Evolutionary conservation across 2,329 filamentous ascomycete species (phyloP), one percentile per base, ranked within the genome.

Genomic region (Atkinsonella hypoxylon): DNA sequence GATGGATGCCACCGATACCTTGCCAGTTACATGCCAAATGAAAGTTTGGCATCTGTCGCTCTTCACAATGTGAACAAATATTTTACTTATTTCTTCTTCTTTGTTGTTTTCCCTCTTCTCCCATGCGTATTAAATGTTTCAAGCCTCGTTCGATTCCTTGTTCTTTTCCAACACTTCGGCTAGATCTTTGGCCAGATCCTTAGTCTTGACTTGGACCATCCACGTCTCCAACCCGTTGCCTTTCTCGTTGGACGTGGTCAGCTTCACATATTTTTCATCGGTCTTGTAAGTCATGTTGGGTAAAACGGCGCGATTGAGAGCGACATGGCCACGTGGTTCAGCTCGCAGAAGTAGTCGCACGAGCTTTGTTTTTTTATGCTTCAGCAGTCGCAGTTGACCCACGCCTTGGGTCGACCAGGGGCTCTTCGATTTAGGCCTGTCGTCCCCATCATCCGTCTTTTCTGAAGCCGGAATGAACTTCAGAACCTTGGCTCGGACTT

Each of bases 271-370:
- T 66, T 83, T 85, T 11, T 72, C 70, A 30, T 76, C 73, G 7
- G 74, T 69, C 59, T 77, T 78, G 69, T 89, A 90, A 5, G 72
- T 71, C 48, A 82, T 67, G n/a, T 75, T 70, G 2, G 79, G 70
- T 34, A 87, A 66, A 46, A 90, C 65, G 18, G 73, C 66, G 57
- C 83, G 79, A 68, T 94, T 94, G 59, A 94, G 70, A 3, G 85
- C 77, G 45, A 91, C 72, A 39, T 84, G 78, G 15, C 88, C 88
- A 55, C 82, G 77, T 0, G 87, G 86, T 56, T 89, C 85, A n/a
- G 80, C 79, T 47, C 88, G 81, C 54, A 90, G 69, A 18, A 94
- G 68, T 44, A 93, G 70, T 40, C 88, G 80, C 4, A 82, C 77
- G 30, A 76, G 74, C 18, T 78, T 79, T 0, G 81, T 87, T 15